phyloP scores from a whole-genome alignment of 2,329 filamentous ascomycete species.

The Pseudogymnoascus sp. region DNA sequence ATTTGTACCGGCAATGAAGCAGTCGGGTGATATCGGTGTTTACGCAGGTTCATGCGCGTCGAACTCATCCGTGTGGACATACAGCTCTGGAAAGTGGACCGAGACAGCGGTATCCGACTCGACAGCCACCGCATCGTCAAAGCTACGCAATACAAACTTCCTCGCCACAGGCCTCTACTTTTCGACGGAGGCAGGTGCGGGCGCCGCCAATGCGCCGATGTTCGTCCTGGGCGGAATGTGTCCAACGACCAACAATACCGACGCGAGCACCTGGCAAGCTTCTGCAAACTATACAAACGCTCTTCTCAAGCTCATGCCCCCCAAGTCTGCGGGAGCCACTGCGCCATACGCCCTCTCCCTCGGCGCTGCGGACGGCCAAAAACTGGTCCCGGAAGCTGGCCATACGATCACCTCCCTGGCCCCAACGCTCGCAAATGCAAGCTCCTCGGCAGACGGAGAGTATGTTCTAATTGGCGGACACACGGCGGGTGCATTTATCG shows the following conservation, averaged over 20 bases:
- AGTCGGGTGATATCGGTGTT: constrained; percentile 62
- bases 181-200: constrained; percentile 22
- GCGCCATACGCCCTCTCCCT: constrained; percentile 36
- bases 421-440: constrained; percentile 61
- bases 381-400: constrained; percentile 75
- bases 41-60: constrained; percentile 65
- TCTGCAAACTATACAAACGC: constrained; percentile 69
- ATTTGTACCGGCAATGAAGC: constrained; percentile 60
- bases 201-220: constrained; percentile 26
- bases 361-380: constrained; percentile 42
- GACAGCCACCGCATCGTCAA: constrained; percentile 27
- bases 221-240: constrained; percentile 82
- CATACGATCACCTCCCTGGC: constrained; percentile 71
- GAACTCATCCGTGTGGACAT: constrained; percentile 59
- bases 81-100: constrained; percentile 44
- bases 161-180: constrained; percentile 39
- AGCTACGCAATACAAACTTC: constrained; percentile 43
- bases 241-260: constrained; percentile 40
- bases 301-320: constrained; percentile 61
- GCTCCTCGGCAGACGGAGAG: constrained; percentile 54
- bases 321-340: constrained; percentile 29
- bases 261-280: constrained; percentile 50
- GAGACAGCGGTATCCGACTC: constrained; percentile 41
- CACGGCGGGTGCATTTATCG: constrained; percentile 75
- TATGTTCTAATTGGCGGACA: constrained; percentile 82